phyloP scores from a whole-genome alignment of 1,139 yeast species.

The Zygotorulaspora mrakii region DNA sequence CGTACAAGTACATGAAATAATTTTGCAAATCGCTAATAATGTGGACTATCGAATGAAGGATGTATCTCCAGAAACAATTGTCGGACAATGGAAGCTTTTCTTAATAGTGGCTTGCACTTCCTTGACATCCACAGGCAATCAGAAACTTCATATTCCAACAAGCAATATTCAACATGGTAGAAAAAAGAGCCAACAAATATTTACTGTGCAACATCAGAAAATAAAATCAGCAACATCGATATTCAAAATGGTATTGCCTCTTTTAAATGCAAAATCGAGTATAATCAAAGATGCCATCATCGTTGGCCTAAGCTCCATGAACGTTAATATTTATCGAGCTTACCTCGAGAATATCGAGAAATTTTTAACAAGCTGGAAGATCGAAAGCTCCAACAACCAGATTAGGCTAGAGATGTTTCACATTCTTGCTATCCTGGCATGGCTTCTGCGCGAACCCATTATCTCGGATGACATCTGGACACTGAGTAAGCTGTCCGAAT shows the following conservation, averaged over 20 bases:
- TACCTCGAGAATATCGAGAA: conserved; percentile 75
- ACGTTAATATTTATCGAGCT: conserved; percentile 81
- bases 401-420: conserved; percentile 76
- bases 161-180: conserved; percentile 37
- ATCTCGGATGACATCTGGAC: conserved; percentile 68
- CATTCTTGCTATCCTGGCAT: conserved; percentile 66
- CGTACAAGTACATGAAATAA: conserved; percentile 83
- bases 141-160: conserved; percentile 58
- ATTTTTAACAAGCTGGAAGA: conserved; percentile 57
- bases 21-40: conserved; percentile 59
- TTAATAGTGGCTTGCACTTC: conserved; percentile 91
- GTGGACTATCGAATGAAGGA: conserved; percentile 33
- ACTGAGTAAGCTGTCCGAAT: conserved; percentile 57
- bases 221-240: conserved; percentile 91
- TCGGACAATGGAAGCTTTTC: conserved; percentile 86
- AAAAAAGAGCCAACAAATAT: conserved; percentile 71
- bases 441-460: conserved; percentile 51
- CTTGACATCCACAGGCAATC: conserved; percentile 84
- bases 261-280: conserved; percentile 66
- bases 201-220: conserved; percentile 81
- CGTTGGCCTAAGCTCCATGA: conserved; percentile 81
- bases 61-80: conserved; percentile 65
- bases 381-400: conserved; percentile 39
- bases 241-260: conserved; percentile 81
- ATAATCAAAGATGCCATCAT: conserved; percentile 82